These are phyloP conservation scores for Chlorella sp. DNA, from an alignment of 139 green algal species.

Conservation along the genomic window DNA sequence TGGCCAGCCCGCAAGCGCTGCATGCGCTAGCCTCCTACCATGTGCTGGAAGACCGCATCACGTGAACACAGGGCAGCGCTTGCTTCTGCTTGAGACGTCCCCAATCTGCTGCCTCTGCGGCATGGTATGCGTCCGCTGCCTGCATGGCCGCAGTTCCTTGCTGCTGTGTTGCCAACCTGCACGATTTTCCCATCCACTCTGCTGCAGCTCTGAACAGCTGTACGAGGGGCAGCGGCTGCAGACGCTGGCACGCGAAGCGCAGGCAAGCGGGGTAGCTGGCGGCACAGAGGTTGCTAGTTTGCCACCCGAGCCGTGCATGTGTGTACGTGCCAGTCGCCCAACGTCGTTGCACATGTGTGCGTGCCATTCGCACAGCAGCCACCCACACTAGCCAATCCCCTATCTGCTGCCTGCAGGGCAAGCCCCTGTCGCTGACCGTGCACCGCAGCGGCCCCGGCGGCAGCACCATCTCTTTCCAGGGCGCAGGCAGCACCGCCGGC, in stretches of 20 bases:
- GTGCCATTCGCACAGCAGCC: background rate
- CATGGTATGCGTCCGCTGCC: no score
- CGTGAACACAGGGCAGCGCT: no score
- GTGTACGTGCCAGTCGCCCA: no score
- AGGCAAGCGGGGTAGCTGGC: background rate
- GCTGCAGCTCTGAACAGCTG: background rate
- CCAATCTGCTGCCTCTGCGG: no score
- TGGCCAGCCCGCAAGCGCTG: background rate
- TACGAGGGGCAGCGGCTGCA: background rate
- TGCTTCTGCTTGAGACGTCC: no score
- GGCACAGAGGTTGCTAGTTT: no score
- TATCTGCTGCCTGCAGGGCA: background rate
- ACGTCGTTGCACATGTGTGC: no score
- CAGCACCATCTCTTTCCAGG: background rate
- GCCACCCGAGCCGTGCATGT: no score
- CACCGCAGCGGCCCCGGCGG: background rate
- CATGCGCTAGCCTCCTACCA: constrained; percentile 6
- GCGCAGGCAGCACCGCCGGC: background rate
- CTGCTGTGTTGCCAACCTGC: no score
- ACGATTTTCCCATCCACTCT: no score
- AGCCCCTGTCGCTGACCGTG: constrained; percentile 9
- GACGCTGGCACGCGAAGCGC: background rate
- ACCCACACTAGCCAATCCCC: no score
- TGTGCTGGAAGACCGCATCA: background rate
- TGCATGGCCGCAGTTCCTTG: no score